Conservation (phyloP, 345 rosid genomes). For the Pugionium cornutum region DNA sequence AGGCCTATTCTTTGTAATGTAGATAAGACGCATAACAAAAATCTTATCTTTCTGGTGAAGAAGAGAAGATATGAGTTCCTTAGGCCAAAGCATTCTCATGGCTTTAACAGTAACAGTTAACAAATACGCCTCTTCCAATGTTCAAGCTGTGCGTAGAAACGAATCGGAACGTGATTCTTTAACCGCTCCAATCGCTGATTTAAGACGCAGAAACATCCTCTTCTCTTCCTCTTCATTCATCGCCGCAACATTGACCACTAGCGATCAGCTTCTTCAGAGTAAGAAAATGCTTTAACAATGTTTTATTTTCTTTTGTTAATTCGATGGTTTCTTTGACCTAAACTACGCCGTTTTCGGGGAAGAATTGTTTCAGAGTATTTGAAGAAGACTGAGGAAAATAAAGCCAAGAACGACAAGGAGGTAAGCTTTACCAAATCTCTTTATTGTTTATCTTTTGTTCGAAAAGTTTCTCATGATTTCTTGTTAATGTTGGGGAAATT, state of each 20-base stretch:
- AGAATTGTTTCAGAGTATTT: constrained; percentile 55
- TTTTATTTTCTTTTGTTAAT: not conserved
- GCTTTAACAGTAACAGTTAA: constrained; percentile 89
- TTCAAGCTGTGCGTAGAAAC: constrained; percentile 61
- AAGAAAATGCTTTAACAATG: constrained; percentile 3
- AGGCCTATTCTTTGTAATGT: not conserved
- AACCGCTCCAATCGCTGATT: constrained; percentile 30
- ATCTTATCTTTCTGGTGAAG: constrained; percentile 35
- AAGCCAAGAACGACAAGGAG: constrained; percentile 83
- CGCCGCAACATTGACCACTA: constrained; percentile 51
- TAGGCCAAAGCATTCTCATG: constrained; percentile 81
- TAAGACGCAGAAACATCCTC: constrained; percentile 61
- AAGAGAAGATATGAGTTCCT: constrained; percentile 41
- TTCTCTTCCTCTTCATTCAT: constrained; percentile 58
- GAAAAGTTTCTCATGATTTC: constrained; percentile 2
- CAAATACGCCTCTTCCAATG: constrained; percentile 78
- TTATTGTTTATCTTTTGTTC: not conserved
- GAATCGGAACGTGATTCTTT: constrained; percentile 40
- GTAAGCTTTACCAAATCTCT: constrained; percentile 37
- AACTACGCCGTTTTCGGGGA: constrained; percentile 9
- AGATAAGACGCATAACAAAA: constrained; percentile 21
- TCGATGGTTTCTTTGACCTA: not conserved
- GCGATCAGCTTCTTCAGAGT: constrained; percentile 73
- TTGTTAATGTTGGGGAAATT: constrained; percentile 4
- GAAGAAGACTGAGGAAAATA: constrained; percentile 87